Evolutionary conservation across 2,329 filamentous ascomycete species (phyloP), one percentile per base, ranked within the genome.

Genomic region (Aspergillus transmontanensis): DNA sequence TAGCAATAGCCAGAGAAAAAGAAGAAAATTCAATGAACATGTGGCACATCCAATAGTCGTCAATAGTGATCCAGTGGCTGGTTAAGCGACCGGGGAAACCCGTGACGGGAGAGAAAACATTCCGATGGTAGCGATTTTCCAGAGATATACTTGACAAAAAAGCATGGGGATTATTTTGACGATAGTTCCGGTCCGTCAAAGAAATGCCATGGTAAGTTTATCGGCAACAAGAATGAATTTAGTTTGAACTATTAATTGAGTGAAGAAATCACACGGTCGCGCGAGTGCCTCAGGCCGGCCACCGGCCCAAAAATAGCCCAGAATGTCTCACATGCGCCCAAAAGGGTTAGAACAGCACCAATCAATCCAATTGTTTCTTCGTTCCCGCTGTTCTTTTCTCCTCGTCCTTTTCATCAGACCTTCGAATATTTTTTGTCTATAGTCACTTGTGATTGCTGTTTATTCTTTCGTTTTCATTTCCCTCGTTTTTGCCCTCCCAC

Each of bases 291-390:
- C 57, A 67, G 65, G 65, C 63, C 26, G n/a, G 1, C 21, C 0
- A n/a, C 19, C 23, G 7, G 12, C 53, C 60, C 65, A 70, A 70
- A 70, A 71, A 70, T 71, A 71, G 68, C 62, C 51, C 53, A 43
- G 53, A 16, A 50, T 70, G 67, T 71, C 69, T 70, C 68, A 70
- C 59, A 60, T 53, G 46, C 1, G 36, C 67, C 65, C 59, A 61
- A 68, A 53, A 23, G 45, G 67, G 63, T 45, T 63, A 69, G 67
- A 50, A 60, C 66, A 41, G 61, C 59, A 51, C 28, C 43, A 34
- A 30, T 50, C 16, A 50, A 19, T 50, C 46, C 34, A 26, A 19
- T 59, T 34, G 28, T n/a, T 30, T 51, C 46, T 61, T 51, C 59
- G 57, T 59, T 51, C 30, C 41, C 61, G 39, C 45, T 26, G 23